phyloP scores from a whole-genome alignment of 306 rosid genomes.

The Trifolium repens region DNA sequence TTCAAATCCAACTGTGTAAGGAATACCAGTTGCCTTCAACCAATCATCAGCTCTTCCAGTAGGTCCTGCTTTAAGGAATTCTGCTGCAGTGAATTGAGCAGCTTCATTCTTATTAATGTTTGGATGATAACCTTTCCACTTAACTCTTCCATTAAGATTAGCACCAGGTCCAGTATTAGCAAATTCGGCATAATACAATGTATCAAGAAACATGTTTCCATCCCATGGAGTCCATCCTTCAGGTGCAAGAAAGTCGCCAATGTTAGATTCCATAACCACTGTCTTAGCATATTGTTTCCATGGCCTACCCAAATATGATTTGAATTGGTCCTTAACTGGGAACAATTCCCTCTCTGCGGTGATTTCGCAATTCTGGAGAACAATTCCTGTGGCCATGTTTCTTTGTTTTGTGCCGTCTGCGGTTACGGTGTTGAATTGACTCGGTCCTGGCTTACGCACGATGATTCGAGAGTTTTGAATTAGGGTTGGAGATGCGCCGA shows the following conservation, averaged over 20 bases:
- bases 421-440: conserved; percentile 65
- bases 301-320: conserved; percentile 69
- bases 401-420: conserved; percentile 56
- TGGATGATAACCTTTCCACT: conserved; percentile 59
- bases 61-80: conserved; percentile 44
- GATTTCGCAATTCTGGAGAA: conserved; percentile 73
- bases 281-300: conserved; percentile 68
- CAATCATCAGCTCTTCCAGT: conserved; percentile 45
- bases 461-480: conserved; percentile 69
- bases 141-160: conserved; percentile 45
- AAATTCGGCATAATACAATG: conserved; percentile 62
- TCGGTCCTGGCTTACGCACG: conserved; percentile 50
- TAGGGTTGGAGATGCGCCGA: conserved; percentile 50
- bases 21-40: conserved; percentile 53
- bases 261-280: conserved; percentile 61
- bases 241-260: conserved; percentile 57
- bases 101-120: conserved; percentile 49
- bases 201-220: conserved; percentile 43
- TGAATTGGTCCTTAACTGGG: conserved; percentile 42
- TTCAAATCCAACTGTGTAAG: conserved; percentile 30
- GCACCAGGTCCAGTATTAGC: conserved; percentile 71
- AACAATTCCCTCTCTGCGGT: conserved; percentile 49
- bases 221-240: conserved; percentile 60
- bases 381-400: conserved; percentile 50
- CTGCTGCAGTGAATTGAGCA: conserved; percentile 48